These are phyloP conservation scores for Eucalyptus guilfoylei DNA, from an alignment of 345 rosid species.

Conservation along the genomic window DNA sequence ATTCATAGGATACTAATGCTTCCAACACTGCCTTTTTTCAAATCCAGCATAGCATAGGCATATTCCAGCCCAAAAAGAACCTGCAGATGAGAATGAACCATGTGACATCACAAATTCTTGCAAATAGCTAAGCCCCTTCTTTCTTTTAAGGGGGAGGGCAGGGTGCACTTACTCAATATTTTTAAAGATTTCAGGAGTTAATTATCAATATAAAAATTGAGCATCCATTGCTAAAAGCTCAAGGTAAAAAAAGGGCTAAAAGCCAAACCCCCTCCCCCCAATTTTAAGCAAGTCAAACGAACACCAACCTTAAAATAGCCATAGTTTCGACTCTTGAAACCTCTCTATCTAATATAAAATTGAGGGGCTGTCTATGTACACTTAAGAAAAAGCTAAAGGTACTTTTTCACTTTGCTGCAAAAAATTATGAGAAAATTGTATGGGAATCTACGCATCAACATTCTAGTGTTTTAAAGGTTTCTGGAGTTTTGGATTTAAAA, in stretches of 20 bases:
- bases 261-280: background rate
- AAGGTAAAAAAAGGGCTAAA: background rate
- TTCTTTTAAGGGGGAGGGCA: background rate
- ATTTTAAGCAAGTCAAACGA: background rate
- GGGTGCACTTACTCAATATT: background rate
- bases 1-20: constrained; percentile 7
- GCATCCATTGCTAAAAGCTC: background rate
- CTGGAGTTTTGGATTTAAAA: background rate
- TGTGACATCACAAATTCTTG: too few relatives aligned
- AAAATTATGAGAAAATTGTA: background rate
- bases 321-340: background rate
- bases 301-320: background rate
- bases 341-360: background rate
- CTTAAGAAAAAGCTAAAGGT: background rate
- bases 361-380: background rate
- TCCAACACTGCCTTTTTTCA: constrained; percentile 32
- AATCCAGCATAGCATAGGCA: constrained; percentile 38
- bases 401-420: background rate
- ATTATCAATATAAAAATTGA: background rate
- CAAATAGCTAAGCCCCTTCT: background rate
- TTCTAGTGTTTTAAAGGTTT: background rate
- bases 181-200: background rate
- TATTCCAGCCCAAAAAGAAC: constrained; percentile 87
- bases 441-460: background rate
- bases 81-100: constrained; percentile 17